Percentiles rank a stretch among this genome's conserved stretches.
Evolutionary conservation across 2,329 filamentous ascomycete genomes (phyloP).

Genomic region (Claviceps pazoutovae): DNA sequence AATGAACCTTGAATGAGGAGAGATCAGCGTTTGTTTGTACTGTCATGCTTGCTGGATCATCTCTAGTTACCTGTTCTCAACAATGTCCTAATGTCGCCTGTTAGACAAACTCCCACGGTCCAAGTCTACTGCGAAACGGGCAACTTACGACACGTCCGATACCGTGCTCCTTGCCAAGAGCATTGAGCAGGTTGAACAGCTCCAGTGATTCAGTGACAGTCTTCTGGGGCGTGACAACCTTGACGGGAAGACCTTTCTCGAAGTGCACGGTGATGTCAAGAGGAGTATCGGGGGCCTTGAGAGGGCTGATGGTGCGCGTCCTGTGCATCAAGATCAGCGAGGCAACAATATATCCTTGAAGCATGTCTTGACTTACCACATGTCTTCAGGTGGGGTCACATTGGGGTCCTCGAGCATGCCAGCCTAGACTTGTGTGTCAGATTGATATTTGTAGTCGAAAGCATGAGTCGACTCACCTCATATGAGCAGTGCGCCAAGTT

Average conservation of each 20-base stretch:
- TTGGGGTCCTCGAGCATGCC: conserved; percentile 1
- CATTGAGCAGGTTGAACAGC: not conserved
- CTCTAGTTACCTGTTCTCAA: not conserved
- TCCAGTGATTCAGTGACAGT: conserved; percentile 2
- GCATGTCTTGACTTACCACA: not conserved
- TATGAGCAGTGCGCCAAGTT: conserved; percentile 3
- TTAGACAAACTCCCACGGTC: not conserved
- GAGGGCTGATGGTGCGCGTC: conserved; percentile 1
- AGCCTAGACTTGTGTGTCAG: not conserved
- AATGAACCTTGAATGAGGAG: not conserved
- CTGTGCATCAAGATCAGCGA: not conserved
- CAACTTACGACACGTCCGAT: conserved; percentile 1
- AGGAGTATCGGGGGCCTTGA: conserved; percentile 1
- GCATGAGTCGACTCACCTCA: not conserved
- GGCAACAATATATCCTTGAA: not conserved
- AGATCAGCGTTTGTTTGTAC: not conserved
- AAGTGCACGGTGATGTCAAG: not conserved
- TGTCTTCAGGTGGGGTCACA: not conserved
- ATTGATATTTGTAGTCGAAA: not conserved
- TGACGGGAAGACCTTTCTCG: conserved; percentile 1
- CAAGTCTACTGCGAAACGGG: too few relatives aligned
- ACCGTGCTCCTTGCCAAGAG: not conserved
- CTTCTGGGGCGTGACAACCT: not conserved
- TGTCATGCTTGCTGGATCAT: not conserved
- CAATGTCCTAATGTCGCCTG: not conserved